A percentile compares a stretch with the other conserved stretches of the same genome.
These are phyloP conservation scores for Cryptosporidium meleagridis DNA, from an alignment of 169 alveolate genomes.

Conservation along the genomic window DNA sequence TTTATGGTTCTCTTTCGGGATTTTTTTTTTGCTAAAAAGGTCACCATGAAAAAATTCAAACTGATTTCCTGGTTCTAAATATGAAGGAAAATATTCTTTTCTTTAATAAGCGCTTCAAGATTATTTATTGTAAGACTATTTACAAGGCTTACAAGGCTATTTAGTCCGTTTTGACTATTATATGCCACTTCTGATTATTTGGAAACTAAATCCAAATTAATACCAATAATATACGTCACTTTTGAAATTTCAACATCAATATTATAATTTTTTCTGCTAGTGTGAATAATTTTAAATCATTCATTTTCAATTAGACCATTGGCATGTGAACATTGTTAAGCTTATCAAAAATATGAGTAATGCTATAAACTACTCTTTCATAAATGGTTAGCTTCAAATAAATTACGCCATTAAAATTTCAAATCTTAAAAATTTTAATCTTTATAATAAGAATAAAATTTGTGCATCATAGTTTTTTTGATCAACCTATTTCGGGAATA, in stretches of 20 bases:
- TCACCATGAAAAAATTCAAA: neutral
- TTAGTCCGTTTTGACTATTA: neutral
- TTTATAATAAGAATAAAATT: too few species aligned
- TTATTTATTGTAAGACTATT: neutral
- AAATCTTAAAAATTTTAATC: too few species aligned
- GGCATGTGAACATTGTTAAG: neutral
- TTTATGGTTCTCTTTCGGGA: neutral
- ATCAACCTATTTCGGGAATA: too few species aligned
- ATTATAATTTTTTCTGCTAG: neutral
- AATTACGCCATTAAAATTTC: neutral
- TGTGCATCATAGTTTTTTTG: neutral
- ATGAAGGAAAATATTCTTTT: neutral
- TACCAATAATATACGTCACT: neutral
- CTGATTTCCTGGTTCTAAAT: neutral
- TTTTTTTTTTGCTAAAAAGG: neutral
- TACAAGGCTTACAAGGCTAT: neutral
- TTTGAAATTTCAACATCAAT: neutral
- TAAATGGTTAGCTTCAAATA: neutral
- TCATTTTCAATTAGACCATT: neutral
- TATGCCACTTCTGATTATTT: neutral
- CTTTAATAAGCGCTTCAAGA: neutral
- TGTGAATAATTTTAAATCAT: too few species aligned
- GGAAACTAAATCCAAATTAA: neutral
- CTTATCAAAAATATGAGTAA: too few species aligned
- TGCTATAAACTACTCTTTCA: neutral